Evolutionary conservation across 345 rosid genomes (phyloP).

Genomic region (Populus tremula): DNA sequence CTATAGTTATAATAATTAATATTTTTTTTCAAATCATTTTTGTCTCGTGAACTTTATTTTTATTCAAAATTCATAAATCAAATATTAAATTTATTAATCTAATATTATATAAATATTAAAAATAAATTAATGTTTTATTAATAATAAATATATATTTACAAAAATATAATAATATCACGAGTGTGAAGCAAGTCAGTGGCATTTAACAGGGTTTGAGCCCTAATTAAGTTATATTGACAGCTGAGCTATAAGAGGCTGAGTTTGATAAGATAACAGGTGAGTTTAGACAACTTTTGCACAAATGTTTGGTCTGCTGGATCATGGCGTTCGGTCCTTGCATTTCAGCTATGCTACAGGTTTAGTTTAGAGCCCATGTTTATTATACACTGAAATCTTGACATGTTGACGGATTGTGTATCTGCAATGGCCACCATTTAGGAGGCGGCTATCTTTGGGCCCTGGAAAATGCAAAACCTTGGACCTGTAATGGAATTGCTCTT

Average conservation of each 20-base stretch:
- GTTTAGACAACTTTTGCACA: background rate
- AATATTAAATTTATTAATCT: too few species aligned
- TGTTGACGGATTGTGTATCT: background rate
- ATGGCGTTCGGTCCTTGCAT: constrained; percentile 8
- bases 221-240: background rate
- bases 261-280: constrained; percentile 1
- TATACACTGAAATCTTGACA: background rate
- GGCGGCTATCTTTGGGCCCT: background rate
- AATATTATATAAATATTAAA: too few species aligned
- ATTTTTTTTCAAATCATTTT: too few species aligned
- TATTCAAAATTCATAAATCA: too few species aligned
- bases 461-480: background rate
- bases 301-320: background rate
- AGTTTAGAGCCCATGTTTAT: constrained; percentile 1
- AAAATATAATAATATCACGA: too few species aligned
- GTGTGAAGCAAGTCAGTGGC: constrained; percentile 77
- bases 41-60: too few species aligned
- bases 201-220: constrained; percentile 73
- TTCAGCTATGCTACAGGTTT: background rate
- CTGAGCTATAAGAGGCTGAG: constrained; percentile 9
- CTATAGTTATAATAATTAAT: too few species aligned
- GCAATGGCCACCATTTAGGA: background rate
- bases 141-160: too few species aligned
- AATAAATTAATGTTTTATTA: too few species aligned
- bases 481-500: background rate